Evolutionary conservation across 73 alveolate genomes (phyloP), one percentile per base, ranked within the genome.

Genomic region (Paramecium primaurelia): DNA sequence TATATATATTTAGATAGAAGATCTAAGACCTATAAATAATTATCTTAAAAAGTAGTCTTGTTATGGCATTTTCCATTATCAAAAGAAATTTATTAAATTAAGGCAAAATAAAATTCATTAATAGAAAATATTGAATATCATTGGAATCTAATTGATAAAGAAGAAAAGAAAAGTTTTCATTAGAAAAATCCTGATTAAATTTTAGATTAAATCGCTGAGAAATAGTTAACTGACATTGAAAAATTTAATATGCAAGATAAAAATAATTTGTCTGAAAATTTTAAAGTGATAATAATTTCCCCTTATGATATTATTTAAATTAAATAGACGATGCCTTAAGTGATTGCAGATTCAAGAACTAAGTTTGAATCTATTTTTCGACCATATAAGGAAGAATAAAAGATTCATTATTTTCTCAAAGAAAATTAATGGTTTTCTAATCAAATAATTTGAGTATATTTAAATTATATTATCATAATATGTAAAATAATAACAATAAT

Each of bases 341-440:
- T 88, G 25, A 60, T 88, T 18, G 93, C 93, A 12, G 93, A 88
- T 30, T 77, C 90, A 0, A 77, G 93, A 47, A 88, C 86, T 7
- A 59, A 64, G 44, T 88, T 88, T 44, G 93, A 88, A 88, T 88
- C 93, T 11, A 69, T 88, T 37, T 88, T 88, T 42, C 38, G 71
- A 69, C 93, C 93, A 5, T 88, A 88, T 37, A 88, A 88, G 73
- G 71, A 88, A n/a, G 59, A 26, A 20, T 34, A 71, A 34, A 71
- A 71, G 86, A 71, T 71, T 37, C 58, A 71, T 14, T n/a, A 71
- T n/a, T 71, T 11, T n/a, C 9, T 71, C 22, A 20, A 71, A 34
- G 58, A 34, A 14, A 34, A 34, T 30, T 14, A 71, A 71, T 71
- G 86, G 86, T 10, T 71, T 9, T 26, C 18, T 26, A 71, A 37